A percentile compares a stretch with the other conserved stretches of the same genome.
Conservation (phyloP, 1,284 basidiomycete species). For the Pseudozyma sp. region DNA sequence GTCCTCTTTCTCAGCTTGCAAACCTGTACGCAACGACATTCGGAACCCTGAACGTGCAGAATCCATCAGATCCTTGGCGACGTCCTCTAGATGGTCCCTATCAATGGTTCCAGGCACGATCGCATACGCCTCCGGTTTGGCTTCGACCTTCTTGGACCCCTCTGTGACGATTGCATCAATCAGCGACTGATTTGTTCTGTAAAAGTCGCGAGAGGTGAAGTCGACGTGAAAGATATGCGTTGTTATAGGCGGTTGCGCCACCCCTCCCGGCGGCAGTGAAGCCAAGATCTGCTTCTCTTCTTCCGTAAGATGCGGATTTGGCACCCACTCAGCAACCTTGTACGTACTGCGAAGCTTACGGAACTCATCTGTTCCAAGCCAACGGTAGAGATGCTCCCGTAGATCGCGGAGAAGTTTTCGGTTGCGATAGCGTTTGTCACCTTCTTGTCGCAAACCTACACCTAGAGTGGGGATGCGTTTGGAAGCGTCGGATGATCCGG, state of each 20-base stretch:
- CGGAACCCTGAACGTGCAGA: slow-evolving; percentile 52
- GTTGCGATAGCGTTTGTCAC: slow-evolving; percentile 55
- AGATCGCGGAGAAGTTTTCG: slow-evolving; percentile 56
- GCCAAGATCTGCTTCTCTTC: slow-evolving; percentile 46
- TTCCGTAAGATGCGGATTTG: slow-evolving; percentile 42
- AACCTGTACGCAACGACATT: slow-evolving; percentile 46
- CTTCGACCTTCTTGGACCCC: slow-evolving; percentile 45
- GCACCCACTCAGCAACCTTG: slow-evolving; percentile 54
- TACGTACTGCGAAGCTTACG: slow-evolving; percentile 51
- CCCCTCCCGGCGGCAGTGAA: slow-evolving; percentile 31
- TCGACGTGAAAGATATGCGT: slow-evolving; percentile 55
- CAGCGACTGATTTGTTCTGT: slow-evolving; percentile 52
- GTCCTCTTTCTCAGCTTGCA: slow-evolving; percentile 54
- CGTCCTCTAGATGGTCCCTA: slow-evolving; percentile 51
- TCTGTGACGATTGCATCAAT: slow-evolving; percentile 52
- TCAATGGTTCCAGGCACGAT: slow-evolving; percentile 52
- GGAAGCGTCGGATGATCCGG: slow-evolving; percentile 17
- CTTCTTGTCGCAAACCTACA: slow-evolving; percentile 48
- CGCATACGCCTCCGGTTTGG: slow-evolving; percentile 51
- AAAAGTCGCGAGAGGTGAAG: slow-evolving; percentile 49
- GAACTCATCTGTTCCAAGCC: slow-evolving; percentile 56
- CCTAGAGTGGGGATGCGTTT: slow-evolving; percentile 49
- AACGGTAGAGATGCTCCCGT: slow-evolving; percentile 54
- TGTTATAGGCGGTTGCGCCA: slow-evolving; percentile 50
- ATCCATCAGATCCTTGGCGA: slow-evolving; percentile 59